Evolutionary conservation across 75 land plant species (phyloP).

Genomic region (Picea glauca): DNA sequence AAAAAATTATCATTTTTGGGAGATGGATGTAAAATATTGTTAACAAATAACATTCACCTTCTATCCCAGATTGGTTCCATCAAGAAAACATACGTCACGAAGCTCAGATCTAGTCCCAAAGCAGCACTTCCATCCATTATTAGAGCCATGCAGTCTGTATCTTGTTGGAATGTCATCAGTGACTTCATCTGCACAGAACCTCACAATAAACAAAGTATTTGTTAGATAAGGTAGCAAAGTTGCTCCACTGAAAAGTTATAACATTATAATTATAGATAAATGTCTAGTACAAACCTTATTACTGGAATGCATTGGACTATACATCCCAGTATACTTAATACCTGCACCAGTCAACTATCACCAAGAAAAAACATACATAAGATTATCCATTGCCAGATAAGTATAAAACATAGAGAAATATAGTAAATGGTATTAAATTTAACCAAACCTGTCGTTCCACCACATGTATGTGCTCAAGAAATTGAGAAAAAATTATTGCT

Average conservation of each 20-base stretch:
- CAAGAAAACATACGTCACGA: conserved; percentile 85
- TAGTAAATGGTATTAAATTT: background rate
- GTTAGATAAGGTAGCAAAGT: background rate
- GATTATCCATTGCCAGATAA: background rate
- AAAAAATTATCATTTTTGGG: background rate
- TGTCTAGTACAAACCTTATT: conserved; percentile 53
- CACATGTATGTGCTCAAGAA: conserved; percentile 96
- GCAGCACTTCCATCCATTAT: conserved; percentile 98
- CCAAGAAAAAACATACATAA: background rate
- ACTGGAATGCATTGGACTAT: conserved; percentile 89
- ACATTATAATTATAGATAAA: background rate
- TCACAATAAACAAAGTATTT: background rate
- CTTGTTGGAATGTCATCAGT: conserved; percentile 67
- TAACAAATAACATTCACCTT: conserved; percentile 44
- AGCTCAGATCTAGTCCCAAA: conserved; percentile 94
- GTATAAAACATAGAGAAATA: conserved; percentile 1
- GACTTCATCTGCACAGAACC: conserved; percentile 69
- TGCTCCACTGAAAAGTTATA: background rate
- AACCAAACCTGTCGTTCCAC: conserved; percentile 85
- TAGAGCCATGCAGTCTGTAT: conserved; percentile 71
- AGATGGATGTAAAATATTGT: background rate
- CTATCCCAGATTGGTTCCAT: conserved; percentile 99
- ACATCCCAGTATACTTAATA: conserved; percentile 82
- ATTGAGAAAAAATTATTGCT: conserved; percentile 94
- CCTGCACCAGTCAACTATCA: conserved; percentile 75